A percentile compares a stretch with the other conserved stretches of the same genome.
phyloP scores from a whole-genome alignment of 1,139 yeast species.

The Magnusiomyces suaveolens region DNA sequence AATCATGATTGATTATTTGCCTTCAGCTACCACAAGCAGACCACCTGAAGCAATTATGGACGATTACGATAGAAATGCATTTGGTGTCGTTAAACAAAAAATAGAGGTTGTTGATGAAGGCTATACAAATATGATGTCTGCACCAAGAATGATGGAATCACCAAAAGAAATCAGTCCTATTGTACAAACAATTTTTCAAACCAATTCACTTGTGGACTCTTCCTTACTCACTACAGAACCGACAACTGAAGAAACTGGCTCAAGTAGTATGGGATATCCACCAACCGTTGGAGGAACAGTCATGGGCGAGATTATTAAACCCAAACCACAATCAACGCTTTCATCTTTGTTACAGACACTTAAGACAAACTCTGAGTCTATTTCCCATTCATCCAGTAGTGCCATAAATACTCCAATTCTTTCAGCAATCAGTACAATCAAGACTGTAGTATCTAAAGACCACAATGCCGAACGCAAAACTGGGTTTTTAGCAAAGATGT shows the following conservation, averaged over 20 bases:
- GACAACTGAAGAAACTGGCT: neutral
- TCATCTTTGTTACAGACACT: neutral
- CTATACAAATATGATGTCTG: neutral
- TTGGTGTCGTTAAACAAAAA: slow-evolving; percentile 6
- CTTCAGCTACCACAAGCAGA: slow-evolving; percentile 18
- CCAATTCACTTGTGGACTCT: neutral
- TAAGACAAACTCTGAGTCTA: neutral
- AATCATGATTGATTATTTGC: slow-evolving; percentile 49
- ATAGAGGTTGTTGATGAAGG: neutral
- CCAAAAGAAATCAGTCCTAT: neutral
- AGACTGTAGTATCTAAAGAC: neutral
- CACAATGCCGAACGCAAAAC: neutral
- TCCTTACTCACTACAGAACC: neutral
- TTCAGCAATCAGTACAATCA: neutral
- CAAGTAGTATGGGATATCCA: neutral
- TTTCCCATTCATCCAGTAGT: neutral
- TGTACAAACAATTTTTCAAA: neutral
- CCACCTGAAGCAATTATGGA: slow-evolving; percentile 47
- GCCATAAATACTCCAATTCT: neutral
- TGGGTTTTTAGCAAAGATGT: neutral
- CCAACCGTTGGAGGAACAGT: neutral
- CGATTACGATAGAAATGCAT: slow-evolving; percentile 44
- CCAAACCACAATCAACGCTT: slow-evolving; percentile 3
- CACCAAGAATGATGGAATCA: neutral
- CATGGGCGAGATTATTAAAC: neutral